Evolutionary conservation across 1,139 yeast genomes (phyloP).

Genomic region (Scheffersomyces segobiensis): DNA sequence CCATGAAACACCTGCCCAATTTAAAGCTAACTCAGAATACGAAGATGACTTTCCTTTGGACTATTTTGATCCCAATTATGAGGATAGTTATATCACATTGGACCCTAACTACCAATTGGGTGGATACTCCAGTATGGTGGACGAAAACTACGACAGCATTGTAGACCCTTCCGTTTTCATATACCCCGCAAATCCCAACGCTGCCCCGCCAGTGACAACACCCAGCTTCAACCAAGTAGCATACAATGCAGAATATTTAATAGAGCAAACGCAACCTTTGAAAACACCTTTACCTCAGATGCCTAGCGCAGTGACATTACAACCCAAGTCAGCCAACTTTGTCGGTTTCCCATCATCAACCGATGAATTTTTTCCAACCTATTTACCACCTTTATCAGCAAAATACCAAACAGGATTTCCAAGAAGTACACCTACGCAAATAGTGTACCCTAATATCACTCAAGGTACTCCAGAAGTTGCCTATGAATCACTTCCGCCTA

Average conservation of each 20-base stretch:
- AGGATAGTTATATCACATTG: slow-evolving; percentile 34
- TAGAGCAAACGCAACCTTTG: slow-evolving; percentile 49
- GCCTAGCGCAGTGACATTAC: slow-evolving; percentile 11
- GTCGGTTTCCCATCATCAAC: slow-evolving; percentile 12
- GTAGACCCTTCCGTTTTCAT: slow-evolving; percentile 29
- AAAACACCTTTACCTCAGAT: slow-evolving; percentile 20
- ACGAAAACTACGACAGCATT: slow-evolving; percentile 28
- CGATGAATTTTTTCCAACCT: slow-evolving; percentile 22
- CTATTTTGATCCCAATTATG: slow-evolving; percentile 41
- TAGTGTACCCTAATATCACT: neutral
- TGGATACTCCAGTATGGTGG: slow-evolving; percentile 16
- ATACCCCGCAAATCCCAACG: slow-evolving; percentile 8
- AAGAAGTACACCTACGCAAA: slow-evolving; percentile 11
- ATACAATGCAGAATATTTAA: slow-evolving; percentile 44
- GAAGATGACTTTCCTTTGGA: slow-evolving; percentile 74
- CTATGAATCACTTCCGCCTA: neutral
- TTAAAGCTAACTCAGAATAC: slow-evolving; percentile 23
- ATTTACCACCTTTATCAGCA: slow-evolving; percentile 20
- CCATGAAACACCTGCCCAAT: slow-evolving; percentile 28
- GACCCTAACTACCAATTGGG: slow-evolving; percentile 31
- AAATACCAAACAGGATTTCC: slow-evolving; percentile 18
- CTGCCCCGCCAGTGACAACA: neutral
- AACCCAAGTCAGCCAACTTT: slow-evolving; percentile 16
- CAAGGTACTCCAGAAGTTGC: neutral
- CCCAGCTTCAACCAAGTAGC: slow-evolving; percentile 28